Percentiles rank a stretch among this genome's conserved stretches.
Evolutionary conservation across 768 basidiomycete genomes (phyloP).

Genomic region (Agaricus blazei): DNA sequence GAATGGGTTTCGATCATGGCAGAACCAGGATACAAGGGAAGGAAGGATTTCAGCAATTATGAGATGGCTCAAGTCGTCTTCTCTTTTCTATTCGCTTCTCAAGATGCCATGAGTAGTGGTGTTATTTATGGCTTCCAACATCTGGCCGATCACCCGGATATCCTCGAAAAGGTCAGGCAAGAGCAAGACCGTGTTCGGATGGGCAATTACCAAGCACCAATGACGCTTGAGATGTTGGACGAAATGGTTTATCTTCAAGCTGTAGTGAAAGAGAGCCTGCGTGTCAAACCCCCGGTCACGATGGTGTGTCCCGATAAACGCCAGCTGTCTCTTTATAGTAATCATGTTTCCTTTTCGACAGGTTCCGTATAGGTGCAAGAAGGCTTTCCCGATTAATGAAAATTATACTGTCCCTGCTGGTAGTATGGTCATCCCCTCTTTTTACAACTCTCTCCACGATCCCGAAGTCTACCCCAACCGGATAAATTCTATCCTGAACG

Average conservation of each 20-base stretch:
- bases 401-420: constrained; percentile 88
- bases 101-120: constrained; percentile 98
- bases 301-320: constrained; percentile 58
- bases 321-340: constrained; percentile 10
- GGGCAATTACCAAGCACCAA: constrained; percentile 66
- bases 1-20: constrained; percentile 80
- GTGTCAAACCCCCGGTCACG: constrained; percentile 89
- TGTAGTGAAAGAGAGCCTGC: constrained; percentile 89
- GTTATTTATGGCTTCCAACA: constrained; percentile 97
- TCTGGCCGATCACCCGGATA: constrained; percentile 85
- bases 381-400: constrained; percentile 87
- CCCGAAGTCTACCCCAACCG: constrained; percentile 79
- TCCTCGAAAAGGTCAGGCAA: constrained; percentile 82
- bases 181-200: constrained; percentile 85
- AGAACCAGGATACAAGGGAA: constrained; percentile 67
- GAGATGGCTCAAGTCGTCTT: constrained; percentile 98
- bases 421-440: constrained; percentile 93
- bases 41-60: constrained; percentile 81
- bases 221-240: constrained; percentile 87
- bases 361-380: constrained; percentile 92
- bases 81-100: constrained; percentile 93
- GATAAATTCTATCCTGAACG: constrained; percentile 82
- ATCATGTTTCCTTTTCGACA: constrained; percentile 22
- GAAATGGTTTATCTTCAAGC: constrained; percentile 92
- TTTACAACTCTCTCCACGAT: constrained; percentile 93